Conservation (phyloP, 352 stramenopile genomes). For the Achlya hypogyna region DNA sequence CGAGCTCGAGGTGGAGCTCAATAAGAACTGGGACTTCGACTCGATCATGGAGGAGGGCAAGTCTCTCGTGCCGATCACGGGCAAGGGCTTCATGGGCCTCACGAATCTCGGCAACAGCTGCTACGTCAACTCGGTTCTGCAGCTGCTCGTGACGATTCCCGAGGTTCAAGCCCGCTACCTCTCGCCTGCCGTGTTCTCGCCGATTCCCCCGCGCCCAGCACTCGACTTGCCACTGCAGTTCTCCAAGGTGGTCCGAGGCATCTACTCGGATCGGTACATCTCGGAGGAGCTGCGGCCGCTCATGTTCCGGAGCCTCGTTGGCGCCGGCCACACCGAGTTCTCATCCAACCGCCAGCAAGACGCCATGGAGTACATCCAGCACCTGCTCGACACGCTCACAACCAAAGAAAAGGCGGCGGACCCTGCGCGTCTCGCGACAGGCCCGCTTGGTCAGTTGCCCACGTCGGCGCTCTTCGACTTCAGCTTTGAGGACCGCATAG, state of each 20-base stretch:
- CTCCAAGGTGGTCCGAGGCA: slow-evolving; percentile 82
- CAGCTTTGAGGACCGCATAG: slow-evolving; percentile 72
- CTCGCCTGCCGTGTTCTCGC: slow-evolving; percentile 24
- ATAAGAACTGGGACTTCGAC: slow-evolving; percentile 97
- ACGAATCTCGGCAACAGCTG: slow-evolving; percentile 99
- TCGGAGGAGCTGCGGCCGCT: slow-evolving; percentile 63
- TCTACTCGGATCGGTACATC: slow-evolving; percentile 85
- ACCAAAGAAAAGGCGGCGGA: slow-evolving; percentile 59
- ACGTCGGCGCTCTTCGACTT: slow-evolving; percentile 92
- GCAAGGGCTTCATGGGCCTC: slow-evolving; percentile 91
- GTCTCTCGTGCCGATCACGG: slow-evolving; percentile 85
- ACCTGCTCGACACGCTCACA: slow-evolving; percentile 91
- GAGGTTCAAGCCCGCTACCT: slow-evolving; percentile 72
- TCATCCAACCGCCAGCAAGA: slow-evolving; percentile 96
- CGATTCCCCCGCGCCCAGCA: slow-evolving; percentile 22
- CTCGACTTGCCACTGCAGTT: slow-evolving; percentile 90
- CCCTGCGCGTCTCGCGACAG: not conserved
- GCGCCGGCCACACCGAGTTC: slow-evolving; percentile 93
- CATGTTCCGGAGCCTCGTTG: slow-evolving; percentile 94
- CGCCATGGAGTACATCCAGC: slow-evolving; percentile 95
- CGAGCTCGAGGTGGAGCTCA: slow-evolving; percentile 96
- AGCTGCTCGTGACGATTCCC: slow-evolving; percentile 85
- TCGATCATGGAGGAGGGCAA: slow-evolving; percentile 95
- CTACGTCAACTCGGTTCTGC: slow-evolving; percentile 98
- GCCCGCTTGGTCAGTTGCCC: slow-evolving; percentile 44